phyloP scores from a whole-genome alignment of 2,329 filamentous ascomycete species.

The Neofusicoccum sp. region DNA sequence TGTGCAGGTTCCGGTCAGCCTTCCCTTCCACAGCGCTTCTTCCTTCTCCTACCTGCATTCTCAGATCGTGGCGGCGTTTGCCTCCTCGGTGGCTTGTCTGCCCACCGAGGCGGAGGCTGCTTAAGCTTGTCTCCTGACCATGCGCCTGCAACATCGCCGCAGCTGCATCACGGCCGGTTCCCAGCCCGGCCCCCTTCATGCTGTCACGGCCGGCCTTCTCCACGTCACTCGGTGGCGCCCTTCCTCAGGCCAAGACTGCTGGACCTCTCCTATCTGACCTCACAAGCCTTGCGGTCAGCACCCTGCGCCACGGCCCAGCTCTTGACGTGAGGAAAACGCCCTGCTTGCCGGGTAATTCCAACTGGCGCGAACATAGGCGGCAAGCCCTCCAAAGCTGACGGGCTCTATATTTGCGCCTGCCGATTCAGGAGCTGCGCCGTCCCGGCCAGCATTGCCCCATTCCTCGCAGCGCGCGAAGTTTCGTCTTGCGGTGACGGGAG shows the following conservation, averaged over 20 bases:
- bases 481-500: background rate
- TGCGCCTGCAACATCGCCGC: background rate
- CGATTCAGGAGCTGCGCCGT: background rate
- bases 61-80: background rate
- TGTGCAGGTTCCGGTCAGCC: background rate
- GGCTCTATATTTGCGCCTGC: background rate
- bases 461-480: background rate
- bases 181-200: background rate
- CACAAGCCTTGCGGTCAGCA: background rate
- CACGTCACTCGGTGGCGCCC: background rate
- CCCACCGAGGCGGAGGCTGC: background rate
- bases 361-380: background rate
- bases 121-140: background rate
- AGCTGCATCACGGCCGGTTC: background rate
- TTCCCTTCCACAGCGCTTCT: background rate
- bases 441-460: background rate
- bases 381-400: background rate
- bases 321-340: background rate
- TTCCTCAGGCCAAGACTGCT: background rate
- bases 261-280: background rate
- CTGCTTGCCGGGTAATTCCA: background rate
- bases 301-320: background rate
- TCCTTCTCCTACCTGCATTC: background rate
- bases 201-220: background rate
- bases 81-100: background rate